Conservation (phyloP, 345 rosid genomes). For the Atalantia buxifolia region DNA sequence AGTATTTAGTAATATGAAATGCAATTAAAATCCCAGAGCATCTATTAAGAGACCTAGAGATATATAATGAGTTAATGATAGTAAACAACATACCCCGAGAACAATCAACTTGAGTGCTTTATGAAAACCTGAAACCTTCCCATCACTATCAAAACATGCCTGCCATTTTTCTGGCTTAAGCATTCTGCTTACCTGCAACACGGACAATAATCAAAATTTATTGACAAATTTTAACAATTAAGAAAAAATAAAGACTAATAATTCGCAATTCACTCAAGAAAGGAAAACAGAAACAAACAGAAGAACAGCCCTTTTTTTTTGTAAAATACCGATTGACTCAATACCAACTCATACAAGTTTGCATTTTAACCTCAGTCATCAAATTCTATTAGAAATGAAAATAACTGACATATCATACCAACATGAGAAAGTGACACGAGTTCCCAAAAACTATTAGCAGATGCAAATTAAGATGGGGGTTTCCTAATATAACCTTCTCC, state of each 20-base stretch:
- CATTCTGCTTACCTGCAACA: slow-evolving; percentile 66
- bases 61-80: neutral
- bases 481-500: neutral
- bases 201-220: slow-evolving; percentile 6
- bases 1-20: neutral
- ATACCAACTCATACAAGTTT: neutral
- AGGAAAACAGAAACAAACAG: neutral
- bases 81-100: slow-evolving; percentile 65
- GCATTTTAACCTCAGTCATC: neutral
- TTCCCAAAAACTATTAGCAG: neutral
- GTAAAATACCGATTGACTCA: neutral
- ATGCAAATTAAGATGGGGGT: neutral
- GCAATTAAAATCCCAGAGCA: neutral
- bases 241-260: neutral
- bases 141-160: slow-evolving; percentile 65
- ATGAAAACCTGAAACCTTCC: slow-evolving; percentile 72
- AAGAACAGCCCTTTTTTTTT: neutral
- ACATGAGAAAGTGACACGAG: neutral
- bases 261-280: neutral
- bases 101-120: slow-evolving; percentile 72
- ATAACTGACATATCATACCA: neutral
- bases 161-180: slow-evolving; percentile 94
- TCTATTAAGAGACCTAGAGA: neutral
- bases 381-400: neutral
- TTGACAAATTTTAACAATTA: neutral